phyloP scores from a whole-genome alignment of 2,329 filamentous ascomycete genomes.

The Scytalidium lignicola region DNA sequence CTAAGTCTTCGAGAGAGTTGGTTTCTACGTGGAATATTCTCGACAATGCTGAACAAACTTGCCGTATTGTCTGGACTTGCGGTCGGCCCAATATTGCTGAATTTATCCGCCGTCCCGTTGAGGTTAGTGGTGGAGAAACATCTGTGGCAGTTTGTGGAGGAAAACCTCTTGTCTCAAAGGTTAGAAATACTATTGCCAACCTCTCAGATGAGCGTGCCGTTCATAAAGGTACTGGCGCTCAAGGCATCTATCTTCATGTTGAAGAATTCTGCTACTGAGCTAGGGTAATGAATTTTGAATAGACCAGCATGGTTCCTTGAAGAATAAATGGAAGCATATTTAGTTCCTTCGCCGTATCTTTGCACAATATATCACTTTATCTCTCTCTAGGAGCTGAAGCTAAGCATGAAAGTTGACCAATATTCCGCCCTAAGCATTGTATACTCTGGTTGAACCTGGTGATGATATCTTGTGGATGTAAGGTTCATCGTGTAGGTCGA shows the following conservation, averaged over 20 bases:
- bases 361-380: too few species aligned
- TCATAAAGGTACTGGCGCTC: slow-evolving; percentile 59
- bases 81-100: slow-evolving; percentile 44
- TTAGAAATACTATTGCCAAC: slow-evolving; percentile 49
- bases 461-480: too few species aligned
- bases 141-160: slow-evolving; percentile 56
- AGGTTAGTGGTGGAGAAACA: slow-evolving; percentile 56
- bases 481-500: too few species aligned
- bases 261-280: slow-evolving; percentile 53
- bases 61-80: slow-evolving; percentile 29
- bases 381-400: too few species aligned
- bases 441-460: too few species aligned
- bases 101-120: slow-evolving; percentile 49
- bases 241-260: slow-evolving; percentile 55
- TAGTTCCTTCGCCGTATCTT: too few species aligned
- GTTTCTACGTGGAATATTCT: slow-evolving; percentile 7
- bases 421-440: too few species aligned
- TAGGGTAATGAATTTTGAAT: not conserved
- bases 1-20: not conserved
- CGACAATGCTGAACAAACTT: slow-evolving; percentile 28
- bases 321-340: too few species aligned
- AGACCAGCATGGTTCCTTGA: too few species aligned
- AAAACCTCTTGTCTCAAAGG: slow-evolving; percentile 45
- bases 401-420: too few species aligned
- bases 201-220: slow-evolving; percentile 57